Conservation (phyloP, 768 basidiomycete genomes). For the Kwoniella sp. region DNA sequence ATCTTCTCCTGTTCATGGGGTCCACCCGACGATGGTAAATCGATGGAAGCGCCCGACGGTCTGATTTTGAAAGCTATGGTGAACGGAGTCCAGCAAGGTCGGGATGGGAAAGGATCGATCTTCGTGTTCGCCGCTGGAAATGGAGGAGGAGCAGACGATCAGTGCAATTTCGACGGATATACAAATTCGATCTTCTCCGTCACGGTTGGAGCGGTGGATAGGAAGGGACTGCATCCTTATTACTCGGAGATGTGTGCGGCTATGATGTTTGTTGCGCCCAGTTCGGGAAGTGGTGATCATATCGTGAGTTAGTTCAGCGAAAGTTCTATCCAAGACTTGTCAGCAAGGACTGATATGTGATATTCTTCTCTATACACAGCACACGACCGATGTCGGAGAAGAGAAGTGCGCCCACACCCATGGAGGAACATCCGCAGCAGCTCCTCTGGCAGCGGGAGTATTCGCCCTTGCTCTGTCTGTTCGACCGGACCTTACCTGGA, state of each 20-base stretch:
- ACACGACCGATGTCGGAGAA: slow-evolving; percentile 90
- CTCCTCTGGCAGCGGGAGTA: slow-evolving; percentile 92
- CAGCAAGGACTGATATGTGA: background rate
- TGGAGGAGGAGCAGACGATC: slow-evolving; percentile 85
- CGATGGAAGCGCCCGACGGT: slow-evolving; percentile 91
- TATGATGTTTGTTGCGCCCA: slow-evolving; percentile 94
- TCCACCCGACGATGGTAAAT: slow-evolving; percentile 87
- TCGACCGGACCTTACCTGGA: slow-evolving; percentile 93
- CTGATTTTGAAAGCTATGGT: slow-evolving; percentile 91
- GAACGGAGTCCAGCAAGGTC: slow-evolving; percentile 88
- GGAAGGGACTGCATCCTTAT: slow-evolving; percentile 89
- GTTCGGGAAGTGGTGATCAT: slow-evolving; percentile 87
- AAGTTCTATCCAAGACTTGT: background rate
- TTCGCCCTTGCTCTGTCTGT: slow-evolving; percentile 86
- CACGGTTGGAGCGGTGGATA: slow-evolving; percentile 92
- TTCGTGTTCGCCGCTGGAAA: slow-evolving; percentile 98
- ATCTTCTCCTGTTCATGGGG: slow-evolving; percentile 99
- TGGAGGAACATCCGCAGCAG: slow-evolving; percentile 96
- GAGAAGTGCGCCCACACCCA: slow-evolving; percentile 78
- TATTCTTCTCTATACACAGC: slow-evolving; percentile 59
- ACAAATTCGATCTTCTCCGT: slow-evolving; percentile 97
- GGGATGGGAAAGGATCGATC: slow-evolving; percentile 84
- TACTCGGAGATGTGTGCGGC: slow-evolving; percentile 98
- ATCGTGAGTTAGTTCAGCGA: slow-evolving; percentile 67
- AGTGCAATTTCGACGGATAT: slow-evolving; percentile 99